These are phyloP conservation scores for Alternaria solani DNA, from an alignment of 2,329 filamentous ascomycete species.

Conservation along the genomic window DNA sequence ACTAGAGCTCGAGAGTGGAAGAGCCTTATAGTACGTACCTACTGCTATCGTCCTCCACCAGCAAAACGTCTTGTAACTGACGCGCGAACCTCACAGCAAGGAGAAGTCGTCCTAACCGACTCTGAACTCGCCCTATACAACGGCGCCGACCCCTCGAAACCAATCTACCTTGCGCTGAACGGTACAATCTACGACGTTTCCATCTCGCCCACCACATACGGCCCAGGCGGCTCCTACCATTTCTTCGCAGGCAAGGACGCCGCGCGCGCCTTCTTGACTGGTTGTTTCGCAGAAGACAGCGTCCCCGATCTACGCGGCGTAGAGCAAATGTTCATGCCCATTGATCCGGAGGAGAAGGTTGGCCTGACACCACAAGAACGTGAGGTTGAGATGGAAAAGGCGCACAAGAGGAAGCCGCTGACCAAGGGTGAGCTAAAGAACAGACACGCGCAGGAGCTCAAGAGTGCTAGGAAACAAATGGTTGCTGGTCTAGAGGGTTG, in stretches of 20 bases:
- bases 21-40: slow-evolving; percentile 36
- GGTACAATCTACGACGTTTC: slow-evolving; percentile 86
- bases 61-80: neutral
- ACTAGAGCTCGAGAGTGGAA: slow-evolving; percentile 48
- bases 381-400: slow-evolving; percentile 39
- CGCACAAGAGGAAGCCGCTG: slow-evolving; percentile 30
- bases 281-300: slow-evolving; percentile 87
- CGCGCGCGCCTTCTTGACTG: slow-evolving; percentile 87
- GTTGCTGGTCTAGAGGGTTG: slow-evolving; percentile 77
- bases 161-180: slow-evolving; percentile 91
- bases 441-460: slow-evolving; percentile 68
- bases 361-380: slow-evolving; percentile 32
- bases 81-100: slow-evolving; percentile 46
- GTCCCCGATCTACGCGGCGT: slow-evolving; percentile 86
- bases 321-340: slow-evolving; percentile 80
- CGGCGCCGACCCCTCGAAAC: slow-evolving; percentile 75
- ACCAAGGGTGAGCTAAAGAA: slow-evolving; percentile 54
- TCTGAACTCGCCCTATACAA: slow-evolving; percentile 77
- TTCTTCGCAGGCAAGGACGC: slow-evolving; percentile 89
- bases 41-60: neutral
- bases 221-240: slow-evolving; percentile 81
- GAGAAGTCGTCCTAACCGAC: slow-evolving; percentile 76
- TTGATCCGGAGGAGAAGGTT: slow-evolving; percentile 64
- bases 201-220: slow-evolving; percentile 62
- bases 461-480: slow-evolving; percentile 70